Evolutionary conservation across 1,284 basidiomycete species (phyloP).

Genomic region (Ganoderma multipileum): DNA sequence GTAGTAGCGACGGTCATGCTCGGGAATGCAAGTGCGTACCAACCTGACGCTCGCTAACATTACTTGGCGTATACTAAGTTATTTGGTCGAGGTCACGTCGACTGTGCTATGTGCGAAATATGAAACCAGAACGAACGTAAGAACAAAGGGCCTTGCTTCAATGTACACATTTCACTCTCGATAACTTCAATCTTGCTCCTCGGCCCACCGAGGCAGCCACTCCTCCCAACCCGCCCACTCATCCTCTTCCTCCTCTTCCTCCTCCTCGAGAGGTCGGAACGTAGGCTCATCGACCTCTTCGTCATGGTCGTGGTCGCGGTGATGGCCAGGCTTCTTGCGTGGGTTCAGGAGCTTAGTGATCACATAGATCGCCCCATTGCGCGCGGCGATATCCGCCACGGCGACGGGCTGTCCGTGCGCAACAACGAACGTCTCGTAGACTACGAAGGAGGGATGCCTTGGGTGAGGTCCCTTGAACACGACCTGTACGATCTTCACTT

Average conservation of each 20-base stretch:
- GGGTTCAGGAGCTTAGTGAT: constrained; percentile 58
- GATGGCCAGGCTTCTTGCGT: constrained; percentile 25
- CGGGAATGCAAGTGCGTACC: too few species aligned
- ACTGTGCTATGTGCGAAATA: neutral
- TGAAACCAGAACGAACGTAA: neutral
- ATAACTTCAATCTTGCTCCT: constrained; percentile 27
- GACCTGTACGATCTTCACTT: constrained; percentile 58
- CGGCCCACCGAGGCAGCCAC: constrained; percentile 51
- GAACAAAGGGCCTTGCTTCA: neutral
- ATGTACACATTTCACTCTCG: neutral
- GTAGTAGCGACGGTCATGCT: too few species aligned
- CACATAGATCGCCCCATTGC: constrained; percentile 71
- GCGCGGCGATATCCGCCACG: constrained; percentile 59
- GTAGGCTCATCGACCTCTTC: neutral
- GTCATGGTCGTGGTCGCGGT: constrained; percentile 1
- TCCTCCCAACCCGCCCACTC: constrained; percentile 72
- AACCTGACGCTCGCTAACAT: too few species aligned
- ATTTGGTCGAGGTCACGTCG: too few species aligned
- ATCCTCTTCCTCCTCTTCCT: constrained; percentile 32
- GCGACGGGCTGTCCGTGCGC: constrained; percentile 59
- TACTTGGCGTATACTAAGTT: neutral
- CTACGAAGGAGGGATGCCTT: constrained; percentile 37
- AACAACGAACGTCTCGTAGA: constrained; percentile 53
- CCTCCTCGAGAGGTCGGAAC: neutral
- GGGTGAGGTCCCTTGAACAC: constrained; percentile 45